Evolutionary conservation across 2,329 filamentous ascomycete species (phyloP).

Genomic region (Aspergillus fijiensis): DNA sequence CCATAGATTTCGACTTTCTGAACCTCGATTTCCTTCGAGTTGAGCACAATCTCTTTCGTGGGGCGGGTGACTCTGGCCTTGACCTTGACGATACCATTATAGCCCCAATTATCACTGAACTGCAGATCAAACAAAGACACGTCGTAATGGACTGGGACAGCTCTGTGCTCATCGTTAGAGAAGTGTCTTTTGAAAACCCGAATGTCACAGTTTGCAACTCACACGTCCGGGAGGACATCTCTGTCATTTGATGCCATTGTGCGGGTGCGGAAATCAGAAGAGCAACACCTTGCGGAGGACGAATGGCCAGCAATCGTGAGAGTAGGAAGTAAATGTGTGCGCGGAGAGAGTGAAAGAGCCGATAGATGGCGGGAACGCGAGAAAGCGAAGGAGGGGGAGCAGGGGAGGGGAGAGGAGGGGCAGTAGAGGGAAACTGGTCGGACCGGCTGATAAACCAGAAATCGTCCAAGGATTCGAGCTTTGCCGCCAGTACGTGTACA

Average conservation of each 20-base stretch:
- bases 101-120: constrained; percentile 69
- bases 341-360: constrained; percentile 14
- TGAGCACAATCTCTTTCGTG: constrained; percentile 77
- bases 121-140: constrained; percentile 80
- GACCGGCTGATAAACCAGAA: constrained; percentile 29
- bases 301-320: constrained; percentile 17
- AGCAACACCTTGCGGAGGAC: constrained; percentile 37
- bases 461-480: constrained; percentile 25
- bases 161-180: constrained; percentile 43
- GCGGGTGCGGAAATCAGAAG: constrained; percentile 36
- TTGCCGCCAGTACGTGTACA: constrained; percentile 29
- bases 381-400: constrained; percentile 19
- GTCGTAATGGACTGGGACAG: constrained; percentile 83
- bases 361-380: constrained; percentile 18
- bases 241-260: constrained; percentile 46
- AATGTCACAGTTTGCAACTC: constrained; percentile 23
- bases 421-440: constrained; percentile 19
- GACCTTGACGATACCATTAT: constrained; percentile 83
- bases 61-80: constrained; percentile 69
- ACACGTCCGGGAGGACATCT: constrained; percentile 48
- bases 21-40: constrained; percentile 80
- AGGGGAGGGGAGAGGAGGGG: constrained; percentile 18
- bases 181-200: not conserved
- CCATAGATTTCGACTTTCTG: constrained; percentile 52
- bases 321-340: constrained; percentile 15